phyloP scores from a whole-genome alignment of 768 basidiomycete genomes.

The Sarcomyxa edulis region DNA sequence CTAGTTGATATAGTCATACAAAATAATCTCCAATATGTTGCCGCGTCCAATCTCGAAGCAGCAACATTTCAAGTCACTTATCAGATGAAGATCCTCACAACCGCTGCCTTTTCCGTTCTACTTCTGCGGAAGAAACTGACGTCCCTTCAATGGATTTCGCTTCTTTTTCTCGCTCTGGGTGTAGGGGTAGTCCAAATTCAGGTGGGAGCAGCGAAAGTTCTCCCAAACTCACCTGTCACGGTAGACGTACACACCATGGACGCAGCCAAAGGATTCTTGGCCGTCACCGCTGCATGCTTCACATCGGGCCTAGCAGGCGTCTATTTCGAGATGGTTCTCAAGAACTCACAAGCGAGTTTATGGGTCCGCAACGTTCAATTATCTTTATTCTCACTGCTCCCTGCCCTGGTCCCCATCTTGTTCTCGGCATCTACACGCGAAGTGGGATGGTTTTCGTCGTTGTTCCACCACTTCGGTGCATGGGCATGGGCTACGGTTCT shows the following conservation, averaged over 20 bases:
- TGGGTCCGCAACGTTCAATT: conserved; percentile 92
- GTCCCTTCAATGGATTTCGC: conserved; percentile 77
- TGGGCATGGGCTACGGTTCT: conserved; percentile 92
- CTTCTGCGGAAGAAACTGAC: conserved; percentile 74
- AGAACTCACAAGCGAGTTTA: conserved; percentile 75
- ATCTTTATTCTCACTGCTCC: conserved; percentile 84
- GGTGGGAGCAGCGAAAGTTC: conserved; percentile 22
- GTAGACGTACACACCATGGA: conserved; percentile 76
- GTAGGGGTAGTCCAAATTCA: conserved; percentile 96
- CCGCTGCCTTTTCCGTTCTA: conserved; percentile 85
- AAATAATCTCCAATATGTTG: conserved; percentile 96
- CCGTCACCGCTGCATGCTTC: conserved; percentile 81
- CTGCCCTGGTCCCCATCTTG: conserved; percentile 80
- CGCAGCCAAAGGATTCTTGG: conserved; percentile 76
- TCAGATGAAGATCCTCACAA: conserved; percentile 98
- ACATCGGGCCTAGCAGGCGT: conserved; percentile 89
- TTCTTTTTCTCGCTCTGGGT: conserved; percentile 86
- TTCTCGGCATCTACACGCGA: conserved; percentile 35
- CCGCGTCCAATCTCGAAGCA: conserved; percentile 90
- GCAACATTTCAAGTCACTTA: conserved; percentile 98
- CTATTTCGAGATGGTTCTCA: conserved; percentile 93
- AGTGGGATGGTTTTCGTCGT: not conserved
- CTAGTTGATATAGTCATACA: conserved; percentile 79
- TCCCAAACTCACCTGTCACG: conserved; percentile 22
- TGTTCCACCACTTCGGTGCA: conserved; percentile 77